Evolutionary conservation across 2,329 filamentous ascomycete species (phyloP), one percentile per base, ranked within the genome.

Genomic region (Dichotomopilus funicola): DNA sequence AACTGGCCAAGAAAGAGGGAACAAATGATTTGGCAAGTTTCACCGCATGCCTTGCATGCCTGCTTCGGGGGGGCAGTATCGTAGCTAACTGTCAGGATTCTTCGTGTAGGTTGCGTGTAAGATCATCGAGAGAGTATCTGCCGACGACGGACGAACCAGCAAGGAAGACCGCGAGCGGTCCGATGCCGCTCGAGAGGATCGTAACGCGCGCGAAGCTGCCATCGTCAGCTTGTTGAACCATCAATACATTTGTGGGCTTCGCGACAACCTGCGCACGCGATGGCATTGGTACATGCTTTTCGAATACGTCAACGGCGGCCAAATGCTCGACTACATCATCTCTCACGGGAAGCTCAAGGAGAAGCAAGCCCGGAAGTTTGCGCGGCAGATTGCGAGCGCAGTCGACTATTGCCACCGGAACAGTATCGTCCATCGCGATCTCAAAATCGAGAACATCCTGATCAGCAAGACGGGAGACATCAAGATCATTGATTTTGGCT

Each of bases 231-330:
- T 99, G 48, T 81, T 96, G 55, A 90, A 91, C 67, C 94, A 97
- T 67, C 94, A 92, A 11, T 95, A 96, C 68, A 95, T 99, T 56
- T 97, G 94, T 70, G 91, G 89, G 57, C 88, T 99, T 80, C 85
- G 91, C 62, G 94, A 99, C 73, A 91, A 96, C 33, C 88, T 97
- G 55, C 87, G 91, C 56, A 97, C 94, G 50, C 92, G 94, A 67
- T 94, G 96, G 70, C 94, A 99, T 72, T 99, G 94, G 94, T 99
- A 99, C 73, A 99, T 99, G 94, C 84, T 99, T 51, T 99, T 96
- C 68, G 94, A 99, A 74, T 96, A 94, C 71, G 94, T 99, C 72
- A 96, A 99, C 68, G 94, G 94, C 48, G 94, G 94, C 13, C 94
- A 99, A 74, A 97, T 99, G 94, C 84, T 99, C 59, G 94, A 99